These are phyloP conservation scores for Grosmannia serpens DNA, from an alignment of 2,329 filamentous ascomycete genomes.

Conservation along the genomic window DNA sequence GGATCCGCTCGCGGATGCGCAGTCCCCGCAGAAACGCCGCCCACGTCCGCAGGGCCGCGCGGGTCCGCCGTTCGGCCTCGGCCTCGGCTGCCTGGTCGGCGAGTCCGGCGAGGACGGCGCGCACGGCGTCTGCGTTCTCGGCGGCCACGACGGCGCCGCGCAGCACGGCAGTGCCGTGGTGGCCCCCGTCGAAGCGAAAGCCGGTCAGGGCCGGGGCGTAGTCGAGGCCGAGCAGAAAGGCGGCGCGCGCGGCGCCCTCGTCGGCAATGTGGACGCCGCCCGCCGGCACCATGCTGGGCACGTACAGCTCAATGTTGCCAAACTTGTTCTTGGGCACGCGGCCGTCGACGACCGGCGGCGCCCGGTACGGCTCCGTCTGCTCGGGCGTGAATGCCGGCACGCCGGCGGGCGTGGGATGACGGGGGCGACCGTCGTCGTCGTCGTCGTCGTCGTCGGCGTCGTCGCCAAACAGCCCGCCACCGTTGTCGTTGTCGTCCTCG, in stretches of 20 bases:
- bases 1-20: constrained; percentile 64
- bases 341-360: constrained; percentile 65
- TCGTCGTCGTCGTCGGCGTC: constrained; percentile 17
- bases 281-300: constrained; percentile 77
- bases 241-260: constrained; percentile 55
- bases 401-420: constrained; percentile 23
- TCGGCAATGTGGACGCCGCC: constrained; percentile 64
- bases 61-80: constrained; percentile 50
- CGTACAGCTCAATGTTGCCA: constrained; percentile 88
- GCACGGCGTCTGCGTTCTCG: constrained; percentile 61
- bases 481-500: constrained; percentile 16
- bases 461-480: constrained; percentile 13
- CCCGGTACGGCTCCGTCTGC: constrained; percentile 61
- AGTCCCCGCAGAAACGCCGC: constrained; percentile 67
- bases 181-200: constrained; percentile 68
- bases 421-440: not conserved
- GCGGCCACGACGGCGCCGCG: constrained; percentile 65
- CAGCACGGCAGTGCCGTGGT: constrained; percentile 74
- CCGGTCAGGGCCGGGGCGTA: constrained; percentile 84
- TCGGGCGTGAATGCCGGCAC: constrained; percentile 49
- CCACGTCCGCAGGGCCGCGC: constrained; percentile 57
- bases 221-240: constrained; percentile 66
- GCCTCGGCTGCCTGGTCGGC: constrained; percentile 52
- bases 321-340: constrained; percentile 81
- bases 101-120: constrained; percentile 56